Conservation (phyloP, 371 early-diverging fungal genomes). For the Saksenaea vasiformis region DNA sequence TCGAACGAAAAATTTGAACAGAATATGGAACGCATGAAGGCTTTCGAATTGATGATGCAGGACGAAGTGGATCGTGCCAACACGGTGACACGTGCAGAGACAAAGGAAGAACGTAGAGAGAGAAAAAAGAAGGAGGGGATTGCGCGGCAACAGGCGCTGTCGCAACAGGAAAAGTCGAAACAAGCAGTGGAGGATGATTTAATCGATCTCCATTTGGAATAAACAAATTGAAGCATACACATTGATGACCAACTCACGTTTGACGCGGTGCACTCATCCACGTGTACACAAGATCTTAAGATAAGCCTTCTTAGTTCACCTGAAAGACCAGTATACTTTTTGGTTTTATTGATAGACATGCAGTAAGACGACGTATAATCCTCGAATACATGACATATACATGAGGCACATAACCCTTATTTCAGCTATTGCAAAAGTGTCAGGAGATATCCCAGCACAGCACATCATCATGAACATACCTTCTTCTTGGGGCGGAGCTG, state of each 20-base stretch:
- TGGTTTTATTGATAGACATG: neutral
- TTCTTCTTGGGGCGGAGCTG: constrained; percentile 97
- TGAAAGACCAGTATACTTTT: neutral
- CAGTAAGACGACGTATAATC: neutral
- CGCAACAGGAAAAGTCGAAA: neutral
- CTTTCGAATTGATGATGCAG: constrained; percentile 45
- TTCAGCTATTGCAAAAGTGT: neutral
- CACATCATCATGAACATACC: constrained; percentile 19
- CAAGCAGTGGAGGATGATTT: neutral
- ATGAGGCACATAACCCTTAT: neutral
- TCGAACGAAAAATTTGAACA: constrained; percentile 58
- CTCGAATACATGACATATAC: neutral
- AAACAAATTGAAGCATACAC: neutral
- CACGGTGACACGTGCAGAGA: constrained; percentile 28
- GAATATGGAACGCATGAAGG: constrained; percentile 52
- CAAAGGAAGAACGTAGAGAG: constrained; percentile 59
- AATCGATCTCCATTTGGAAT: constrained; percentile 9
- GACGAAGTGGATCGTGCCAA: constrained; percentile 19
- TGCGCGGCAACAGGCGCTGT: constrained; percentile 14
- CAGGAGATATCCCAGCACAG: neutral
- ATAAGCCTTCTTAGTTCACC: neutral
- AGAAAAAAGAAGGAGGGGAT: constrained; percentile 58
- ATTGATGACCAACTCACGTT: neutral
- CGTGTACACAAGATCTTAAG: neutral
- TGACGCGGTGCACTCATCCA: neutral